Evolutionary conservation across 2,329 filamentous ascomycete species (phyloP).

Genomic region (Hirsutella minnesotensis): DNA sequence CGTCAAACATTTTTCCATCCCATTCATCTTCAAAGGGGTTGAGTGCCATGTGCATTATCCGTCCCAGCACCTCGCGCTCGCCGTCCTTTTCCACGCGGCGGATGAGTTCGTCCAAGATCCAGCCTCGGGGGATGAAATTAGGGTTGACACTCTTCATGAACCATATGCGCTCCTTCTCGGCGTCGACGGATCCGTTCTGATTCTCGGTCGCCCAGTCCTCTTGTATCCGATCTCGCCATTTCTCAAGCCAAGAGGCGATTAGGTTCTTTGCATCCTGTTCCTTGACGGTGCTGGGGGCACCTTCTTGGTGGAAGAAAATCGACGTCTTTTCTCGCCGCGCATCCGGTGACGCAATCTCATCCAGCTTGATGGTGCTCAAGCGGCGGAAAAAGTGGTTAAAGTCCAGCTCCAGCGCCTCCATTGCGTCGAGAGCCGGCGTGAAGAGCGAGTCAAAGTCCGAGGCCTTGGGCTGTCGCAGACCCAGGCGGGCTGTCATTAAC

Average conservation of each 20-base stretch:
- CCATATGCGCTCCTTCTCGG: conserved; percentile 50
- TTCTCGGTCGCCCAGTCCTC: conserved; percentile 61
- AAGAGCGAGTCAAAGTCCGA: conserved; percentile 72
- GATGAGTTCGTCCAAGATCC: conserved; percentile 91
- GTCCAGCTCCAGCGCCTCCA: conserved; percentile 76
- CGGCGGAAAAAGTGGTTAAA: conserved; percentile 91
- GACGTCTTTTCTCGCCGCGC: conserved; percentile 50
- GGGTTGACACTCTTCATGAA: conserved; percentile 85
- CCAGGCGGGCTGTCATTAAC: conserved; percentile 70
- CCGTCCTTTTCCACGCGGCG: conserved; percentile 73
- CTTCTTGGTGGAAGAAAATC: conserved; percentile 72
- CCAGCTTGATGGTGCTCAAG: conserved; percentile 51
- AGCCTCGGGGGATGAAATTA: conserved; percentile 81
- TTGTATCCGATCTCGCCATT: conserved; percentile 58
- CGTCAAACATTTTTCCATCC: conserved; percentile 38
- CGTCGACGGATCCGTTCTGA: conserved; percentile 20
- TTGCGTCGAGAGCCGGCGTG: conserved; percentile 67
- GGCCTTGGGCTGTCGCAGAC: conserved; percentile 56
- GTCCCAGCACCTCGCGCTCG: conserved; percentile 66
- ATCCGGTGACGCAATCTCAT: conserved; percentile 52
- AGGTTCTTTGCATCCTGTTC: conserved; percentile 54
- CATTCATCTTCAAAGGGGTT: conserved; percentile 76
- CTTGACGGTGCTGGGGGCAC: conserved; percentile 43
- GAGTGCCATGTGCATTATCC: conserved; percentile 72
- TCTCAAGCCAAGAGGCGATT: conserved; percentile 69